A percentile compares a stretch with the other conserved stretches of the same genome.
phyloP scores from a whole-genome alignment of 768 basidiomycete species.

The Xerocomellus amylosporus region DNA sequence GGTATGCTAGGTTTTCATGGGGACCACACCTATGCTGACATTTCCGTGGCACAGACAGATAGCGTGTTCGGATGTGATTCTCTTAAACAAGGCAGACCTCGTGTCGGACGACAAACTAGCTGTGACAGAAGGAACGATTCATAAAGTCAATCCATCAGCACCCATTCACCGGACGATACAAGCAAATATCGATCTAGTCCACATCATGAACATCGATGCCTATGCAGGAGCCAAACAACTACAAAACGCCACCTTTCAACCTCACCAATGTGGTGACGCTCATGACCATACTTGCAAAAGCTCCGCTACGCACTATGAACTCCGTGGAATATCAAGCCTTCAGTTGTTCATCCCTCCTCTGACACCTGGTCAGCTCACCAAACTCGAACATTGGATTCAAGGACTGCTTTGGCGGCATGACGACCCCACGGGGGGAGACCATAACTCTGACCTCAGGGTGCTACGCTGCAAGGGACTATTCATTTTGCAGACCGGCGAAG shows the following conservation, averaged over 20 bases:
- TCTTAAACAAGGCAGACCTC: constrained; percentile 91
- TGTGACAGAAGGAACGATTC: constrained; percentile 59
- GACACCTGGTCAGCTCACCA: constrained; percentile 42
- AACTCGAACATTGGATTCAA: constrained; percentile 79
- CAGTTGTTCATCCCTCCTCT: constrained; percentile 68
- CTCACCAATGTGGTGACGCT: constrained; percentile 35
- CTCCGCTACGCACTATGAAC: constrained; percentile 55
- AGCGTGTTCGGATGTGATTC: constrained; percentile 84
- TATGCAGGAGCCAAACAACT: constrained; percentile 54
- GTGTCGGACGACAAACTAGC: constrained; percentile 45
- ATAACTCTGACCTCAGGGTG: constrained; percentile 45
- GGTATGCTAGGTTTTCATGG: constrained; percentile 42
- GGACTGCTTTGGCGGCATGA: constrained; percentile 77
- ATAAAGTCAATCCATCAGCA: constrained; percentile 75
- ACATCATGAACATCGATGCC: constrained; percentile 79
- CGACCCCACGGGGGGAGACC: constrained; percentile 38
- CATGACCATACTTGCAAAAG: constrained; percentile 34
- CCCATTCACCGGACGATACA: constrained; percentile 70
- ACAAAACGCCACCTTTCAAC: constrained; percentile 16
- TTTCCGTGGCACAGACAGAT: constrained; percentile 68
- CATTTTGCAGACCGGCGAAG: constrained; percentile 47
- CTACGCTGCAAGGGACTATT: constrained; percentile 90
- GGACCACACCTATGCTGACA: not conserved
- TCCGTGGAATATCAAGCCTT: constrained; percentile 81
- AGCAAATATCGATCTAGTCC: constrained; percentile 68